phyloP scores from a whole-genome alignment of 2,329 filamentous ascomycete species.

The Aspergillus arachidicola region DNA sequence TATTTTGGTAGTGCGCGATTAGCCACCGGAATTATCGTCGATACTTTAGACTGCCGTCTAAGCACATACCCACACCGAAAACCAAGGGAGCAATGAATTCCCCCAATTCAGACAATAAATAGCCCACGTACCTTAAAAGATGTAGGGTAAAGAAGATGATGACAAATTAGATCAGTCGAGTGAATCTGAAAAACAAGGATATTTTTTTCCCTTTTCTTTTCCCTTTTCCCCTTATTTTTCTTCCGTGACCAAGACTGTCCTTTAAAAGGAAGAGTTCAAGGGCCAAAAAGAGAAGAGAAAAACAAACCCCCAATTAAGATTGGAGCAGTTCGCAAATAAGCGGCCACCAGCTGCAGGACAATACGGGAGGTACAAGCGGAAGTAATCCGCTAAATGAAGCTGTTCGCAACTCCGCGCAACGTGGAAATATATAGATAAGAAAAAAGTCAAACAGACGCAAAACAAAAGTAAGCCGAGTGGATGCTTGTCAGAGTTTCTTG shows the following conservation, averaged over 20 bases:
- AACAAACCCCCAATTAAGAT: constrained; percentile 6
- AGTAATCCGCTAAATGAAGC: constrained; percentile 9
- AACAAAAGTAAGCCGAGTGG: not conserved
- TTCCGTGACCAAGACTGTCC: not conserved
- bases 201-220: too few relatives aligned
- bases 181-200: not conserved
- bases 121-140: constrained; percentile 17
- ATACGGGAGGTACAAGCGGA: not conserved
- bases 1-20: constrained; percentile 29
- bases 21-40: constrained; percentile 28
- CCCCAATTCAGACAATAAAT: not conserved
- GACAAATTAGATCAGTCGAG: not conserved
- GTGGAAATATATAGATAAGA: not conserved
- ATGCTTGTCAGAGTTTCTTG: constrained; percentile 2
- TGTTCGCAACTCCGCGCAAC: constrained; percentile 2
- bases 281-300: constrained; percentile 9
- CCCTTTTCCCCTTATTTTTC: not conserved
- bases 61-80: constrained; percentile 22
- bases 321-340: constrained; percentile 5
- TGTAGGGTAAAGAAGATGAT: not conserved
- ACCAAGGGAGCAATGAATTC: constrained; percentile 13
- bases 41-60: constrained; percentile 20
- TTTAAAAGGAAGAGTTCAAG: constrained; percentile 3
- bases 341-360: constrained; percentile 1
- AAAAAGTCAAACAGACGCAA: not conserved